Base-by-base conservation (phyloP, 2,329 filamentous ascomycete species). In the Neophaeococcomyces aloes region DNA sequence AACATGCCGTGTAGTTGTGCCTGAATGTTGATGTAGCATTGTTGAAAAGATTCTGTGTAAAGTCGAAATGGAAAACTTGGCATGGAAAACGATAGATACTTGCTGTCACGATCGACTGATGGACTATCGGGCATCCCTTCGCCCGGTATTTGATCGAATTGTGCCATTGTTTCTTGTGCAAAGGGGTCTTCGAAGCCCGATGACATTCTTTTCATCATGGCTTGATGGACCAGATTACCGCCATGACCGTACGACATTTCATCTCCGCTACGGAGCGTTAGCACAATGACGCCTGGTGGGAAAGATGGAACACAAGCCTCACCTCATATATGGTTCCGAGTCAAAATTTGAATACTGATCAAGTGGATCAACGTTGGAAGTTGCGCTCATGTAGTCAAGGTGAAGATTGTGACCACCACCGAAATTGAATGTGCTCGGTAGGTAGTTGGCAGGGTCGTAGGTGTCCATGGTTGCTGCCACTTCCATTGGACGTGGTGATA, bases 81-180 rank as follows among this genome's bases (percentile, higher is more conserved):
- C 8, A 76, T 67, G 1, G 79, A 81, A 63, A 88, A 87, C 55
- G 81, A 76, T n/a, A 88, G 72, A 18, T 87, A 71, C 61, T 87
- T 76, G 60, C 80, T 75, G 59, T 79, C 77, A 54, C 75, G 74
- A 47, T 80, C 76, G 57, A 79, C 76, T 29, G 72, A 76, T 21
- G 75, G 69, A 49, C 71, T 71, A 48, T 74, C 69, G 31, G 68
- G 63, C 50, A 61, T 58, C 48, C 60, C 61, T 38, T 75, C 69
- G 41, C 63, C 62, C 11, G 62, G 60, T 15, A 56, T 51, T 29
- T 60, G 58, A 33, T 70, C 66, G 45, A 68, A 69, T 7, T 63
- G 61, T 17, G 65, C 49, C 36, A 66, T 59, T 50, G 66, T 64
- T 7, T 55, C 54, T 17, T 77, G 76, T 13, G 64, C 63, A 52